Percentiles rank a stretch among this genome's conserved stretches.
Evolutionary conservation across 768 basidiomycete genomes (phyloP).

Genomic region (Rhodotorula toruloides): DNA sequence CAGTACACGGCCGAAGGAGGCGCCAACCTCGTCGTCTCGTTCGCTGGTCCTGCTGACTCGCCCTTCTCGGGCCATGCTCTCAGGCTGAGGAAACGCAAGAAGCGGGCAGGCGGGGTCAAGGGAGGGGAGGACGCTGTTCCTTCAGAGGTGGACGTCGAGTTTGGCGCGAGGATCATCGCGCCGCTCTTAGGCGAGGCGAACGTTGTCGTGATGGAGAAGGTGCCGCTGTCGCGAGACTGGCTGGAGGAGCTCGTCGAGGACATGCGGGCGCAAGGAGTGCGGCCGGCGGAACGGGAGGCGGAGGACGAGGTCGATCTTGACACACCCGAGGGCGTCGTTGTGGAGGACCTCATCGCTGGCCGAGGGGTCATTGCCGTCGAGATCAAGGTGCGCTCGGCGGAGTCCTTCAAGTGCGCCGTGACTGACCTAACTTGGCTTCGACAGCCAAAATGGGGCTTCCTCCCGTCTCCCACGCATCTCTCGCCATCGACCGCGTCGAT

Average conservation of each 20-base stretch:
- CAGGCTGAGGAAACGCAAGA: conserved; percentile 63
- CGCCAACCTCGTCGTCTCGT: conserved; percentile 81
- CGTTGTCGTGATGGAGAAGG: conserved; percentile 52
- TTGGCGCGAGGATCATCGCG: conserved; percentile 62
- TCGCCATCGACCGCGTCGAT: conserved; percentile 56
- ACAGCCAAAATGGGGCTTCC: conserved; percentile 96
- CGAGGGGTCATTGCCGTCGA: conserved; percentile 64
- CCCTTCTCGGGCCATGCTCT: conserved; percentile 61
- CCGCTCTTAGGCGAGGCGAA: conserved; percentile 59
- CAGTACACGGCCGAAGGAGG: conserved; percentile 87
- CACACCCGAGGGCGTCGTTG: conserved; percentile 61
- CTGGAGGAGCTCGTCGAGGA: conserved; percentile 54
- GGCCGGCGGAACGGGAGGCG: conserved; percentile 58
- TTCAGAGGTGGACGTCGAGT: conserved; percentile 53
- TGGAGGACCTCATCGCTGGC: conserved; percentile 68
- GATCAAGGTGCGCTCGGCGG: conserved; percentile 76
- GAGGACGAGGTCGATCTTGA: conserved; percentile 60
- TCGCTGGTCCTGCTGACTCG: conserved; percentile 55
- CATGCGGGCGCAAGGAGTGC: conserved; percentile 50
- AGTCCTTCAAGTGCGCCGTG: no score
- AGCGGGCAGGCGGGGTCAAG: conserved; percentile 43
- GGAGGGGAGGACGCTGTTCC: conserved; percentile 46
- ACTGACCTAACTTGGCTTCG: no score
- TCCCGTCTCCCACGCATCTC: conserved; percentile 62
- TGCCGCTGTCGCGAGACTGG: conserved; percentile 53